Base-by-base conservation (phyloP, 1,139 yeast genomes). In the Yamadazyma songkhlaensis region DNA sequence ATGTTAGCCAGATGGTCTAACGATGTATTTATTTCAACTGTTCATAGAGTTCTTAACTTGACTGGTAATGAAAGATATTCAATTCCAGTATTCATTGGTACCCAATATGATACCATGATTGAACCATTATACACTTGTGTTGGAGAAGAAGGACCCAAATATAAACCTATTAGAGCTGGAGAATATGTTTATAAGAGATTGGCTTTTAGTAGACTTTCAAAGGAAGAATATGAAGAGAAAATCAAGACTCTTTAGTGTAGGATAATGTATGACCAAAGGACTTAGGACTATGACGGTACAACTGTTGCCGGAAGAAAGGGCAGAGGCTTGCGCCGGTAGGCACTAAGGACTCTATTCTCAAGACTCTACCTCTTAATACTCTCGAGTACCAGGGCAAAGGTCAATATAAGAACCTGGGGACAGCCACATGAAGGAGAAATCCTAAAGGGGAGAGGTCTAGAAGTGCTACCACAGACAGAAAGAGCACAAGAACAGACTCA, bases 1-100 rank as follows among this genome's bases (percentile, higher is more conserved):
- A 45, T 46, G 49, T 43, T 46, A 30, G 48, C 49, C 10, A 40
- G 50, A 36, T 46, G 50, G 50, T 46, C 50, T 1, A 46, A 46
- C 32, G 49, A 46, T 39, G 47, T 44, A 1, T 46, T 46, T 24
- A 46, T 42, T 14, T 46, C 50, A 10, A 46, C 50, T 8, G 49
- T 46, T 9, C 50, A 46, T 32, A 37, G 50, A 32, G 50, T 46
- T 7, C 21, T 31, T n/a, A 45, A 45, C 31, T 21, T 38, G 10
- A 42, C 48, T n/a, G 50, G 50, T 6, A 43, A 27, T 21, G 50
- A 45, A 37, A 39, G 50, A 24, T 46, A 46, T 29, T 43, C 47
- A 3, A 46, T 46, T 26, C 50, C 50, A 3, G 43, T 43, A 1
- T 46, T 46, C 25, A 39, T 46, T 24, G 50, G 50, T 9, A 40